These are phyloP conservation scores for Irpex lacteus DNA, from an alignment of 1,284 basidiomycete species.

Conservation along the genomic window DNA sequence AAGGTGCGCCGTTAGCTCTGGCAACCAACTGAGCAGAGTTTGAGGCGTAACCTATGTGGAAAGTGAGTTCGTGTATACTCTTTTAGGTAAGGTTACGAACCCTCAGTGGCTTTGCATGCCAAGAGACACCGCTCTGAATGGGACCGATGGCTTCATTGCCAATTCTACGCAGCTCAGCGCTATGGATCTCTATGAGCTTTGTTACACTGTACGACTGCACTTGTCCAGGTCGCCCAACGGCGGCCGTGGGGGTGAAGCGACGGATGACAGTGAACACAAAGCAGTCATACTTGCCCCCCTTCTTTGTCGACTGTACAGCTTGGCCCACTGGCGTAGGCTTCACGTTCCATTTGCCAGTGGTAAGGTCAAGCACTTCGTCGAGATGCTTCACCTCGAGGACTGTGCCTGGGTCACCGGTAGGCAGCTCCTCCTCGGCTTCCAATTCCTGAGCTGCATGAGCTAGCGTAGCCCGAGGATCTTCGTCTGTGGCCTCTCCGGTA, in stretches of 20 bases:
- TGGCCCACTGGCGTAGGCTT: constrained; percentile 22
- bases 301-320: constrained; percentile 13
- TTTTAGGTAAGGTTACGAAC: constrained; percentile 33
- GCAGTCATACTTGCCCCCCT: constrained; percentile 25
- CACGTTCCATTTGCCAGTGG: constrained; percentile 24
- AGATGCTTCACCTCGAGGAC: constrained; percentile 28
- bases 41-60: constrained; percentile 54
- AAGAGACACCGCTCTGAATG: constrained; percentile 51
- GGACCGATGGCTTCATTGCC: constrained; percentile 52
- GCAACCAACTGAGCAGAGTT: constrained; percentile 49
- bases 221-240: constrained; percentile 9
- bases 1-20: constrained; percentile 41
- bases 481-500: constrained; percentile 5
- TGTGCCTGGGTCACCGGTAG: constrained; percentile 23
- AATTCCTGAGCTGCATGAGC: background rate
- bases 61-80: background rate
- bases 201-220: constrained; percentile 25
- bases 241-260: constrained; percentile 24
- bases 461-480: constrained; percentile 6
- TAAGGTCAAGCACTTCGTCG: constrained; percentile 25
- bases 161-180: constrained; percentile 49
- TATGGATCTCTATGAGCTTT: constrained; percentile 46
- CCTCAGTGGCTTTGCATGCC: constrained; percentile 53
- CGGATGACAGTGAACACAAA: constrained; percentile 30
- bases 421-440: constrained; percentile 19